Conservation (phyloP, 2,329 filamentous ascomycete genomes). For the Pyricularia grisea region DNA sequence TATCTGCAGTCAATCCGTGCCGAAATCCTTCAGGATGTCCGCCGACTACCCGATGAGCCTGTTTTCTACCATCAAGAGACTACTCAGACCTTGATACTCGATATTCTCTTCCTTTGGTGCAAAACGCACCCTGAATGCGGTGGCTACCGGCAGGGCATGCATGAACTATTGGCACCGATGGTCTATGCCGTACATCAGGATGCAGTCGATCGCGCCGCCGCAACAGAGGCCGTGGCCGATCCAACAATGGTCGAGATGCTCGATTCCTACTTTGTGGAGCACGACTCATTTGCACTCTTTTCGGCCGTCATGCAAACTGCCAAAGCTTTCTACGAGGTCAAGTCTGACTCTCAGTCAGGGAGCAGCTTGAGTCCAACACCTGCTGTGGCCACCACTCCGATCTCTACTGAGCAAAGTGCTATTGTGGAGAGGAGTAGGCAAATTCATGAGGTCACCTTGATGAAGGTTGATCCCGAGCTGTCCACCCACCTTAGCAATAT, state of each 20-base stretch:
- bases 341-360: constrained; percentile 13
- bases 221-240: constrained; percentile 29
- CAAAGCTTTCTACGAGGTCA: constrained; percentile 77
- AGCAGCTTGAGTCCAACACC: background rate
- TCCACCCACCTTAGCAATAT: constrained; percentile 65
- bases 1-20: constrained; percentile 48
- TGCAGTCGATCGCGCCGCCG: constrained; percentile 48
- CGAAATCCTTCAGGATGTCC: constrained; percentile 92
- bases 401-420: constrained; percentile 35
- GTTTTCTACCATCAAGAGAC: constrained; percentile 69
- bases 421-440: constrained; percentile 81
- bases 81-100: constrained; percentile 73
- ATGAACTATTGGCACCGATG: constrained; percentile 86
- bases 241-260: constrained; percentile 55
- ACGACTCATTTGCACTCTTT: constrained; percentile 84
- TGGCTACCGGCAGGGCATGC: constrained; percentile 97
- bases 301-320: constrained; percentile 79
- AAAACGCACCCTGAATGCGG: constrained; percentile 81
- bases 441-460: constrained; percentile 76
- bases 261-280: constrained; percentile 68
- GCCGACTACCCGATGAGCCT: constrained; percentile 81
- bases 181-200: constrained; percentile 78
- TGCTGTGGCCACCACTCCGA: background rate
- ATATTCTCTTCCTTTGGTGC: constrained; percentile 90
- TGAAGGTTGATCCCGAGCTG: constrained; percentile 37